These are phyloP conservation scores for Meyerozyma guilliermondii DNA, from an alignment of 1,139 yeast species.

Conservation along the genomic window DNA sequence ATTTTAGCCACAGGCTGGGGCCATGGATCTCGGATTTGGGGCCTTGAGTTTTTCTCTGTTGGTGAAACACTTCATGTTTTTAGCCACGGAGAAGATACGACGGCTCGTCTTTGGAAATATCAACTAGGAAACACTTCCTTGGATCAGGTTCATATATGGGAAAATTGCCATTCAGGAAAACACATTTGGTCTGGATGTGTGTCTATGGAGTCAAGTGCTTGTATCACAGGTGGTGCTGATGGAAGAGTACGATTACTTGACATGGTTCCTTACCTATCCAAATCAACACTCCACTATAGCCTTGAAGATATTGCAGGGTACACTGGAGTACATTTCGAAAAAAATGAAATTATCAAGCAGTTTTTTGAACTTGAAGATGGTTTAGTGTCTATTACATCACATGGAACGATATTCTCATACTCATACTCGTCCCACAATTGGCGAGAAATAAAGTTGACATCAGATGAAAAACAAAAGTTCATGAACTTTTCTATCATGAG, in stretches of 20 bases:
- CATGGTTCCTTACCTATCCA: constrained; percentile 24
- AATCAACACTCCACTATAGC: constrained; percentile 20
- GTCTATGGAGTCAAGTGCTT: constrained; percentile 31
- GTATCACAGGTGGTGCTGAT: constrained; percentile 87
- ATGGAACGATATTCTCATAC: constrained; percentile 48
- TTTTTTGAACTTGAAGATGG: constrained; percentile 44
- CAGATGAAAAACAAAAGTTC: constrained; percentile 23
- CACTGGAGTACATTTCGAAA: constrained; percentile 21
- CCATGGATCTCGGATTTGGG: constrained; percentile 93
- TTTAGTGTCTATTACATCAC: constrained; percentile 55
- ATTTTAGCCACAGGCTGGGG: constrained; percentile 89
- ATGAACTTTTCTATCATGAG: constrained; percentile 48
- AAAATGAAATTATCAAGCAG: constrained; percentile 60
- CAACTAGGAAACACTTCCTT: constrained; percentile 18
- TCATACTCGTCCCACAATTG: constrained; percentile 13
- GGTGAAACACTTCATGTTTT: constrained; percentile 34
- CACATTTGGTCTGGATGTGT: constrained; percentile 84
- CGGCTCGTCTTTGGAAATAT: constrained; percentile 74
- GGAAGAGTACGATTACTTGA: constrained; percentile 70
- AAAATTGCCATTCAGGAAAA: constrained; percentile 75
- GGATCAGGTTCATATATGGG: constrained; percentile 28
- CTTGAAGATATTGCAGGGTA: constrained; percentile 25
- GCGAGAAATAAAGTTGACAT: constrained; percentile 24
- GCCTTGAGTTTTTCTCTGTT: constrained; percentile 48
- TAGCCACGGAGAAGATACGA: constrained; percentile 86